These are phyloP conservation scores for Mycena polygramma DNA, from an alignment of 768 basidiomycete genomes.

Conservation along the genomic window DNA sequence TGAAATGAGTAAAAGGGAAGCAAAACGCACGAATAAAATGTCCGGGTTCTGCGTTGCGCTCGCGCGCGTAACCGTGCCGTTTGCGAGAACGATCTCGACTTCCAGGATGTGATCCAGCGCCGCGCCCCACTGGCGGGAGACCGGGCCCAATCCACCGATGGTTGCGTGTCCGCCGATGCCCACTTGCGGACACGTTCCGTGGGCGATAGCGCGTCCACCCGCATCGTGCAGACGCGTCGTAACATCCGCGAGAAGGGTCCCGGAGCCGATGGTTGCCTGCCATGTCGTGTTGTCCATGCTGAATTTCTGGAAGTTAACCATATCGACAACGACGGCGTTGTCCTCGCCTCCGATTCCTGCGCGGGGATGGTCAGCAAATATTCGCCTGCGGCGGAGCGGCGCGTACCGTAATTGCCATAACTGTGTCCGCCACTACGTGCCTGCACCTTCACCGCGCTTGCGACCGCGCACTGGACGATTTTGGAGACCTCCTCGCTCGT, in stretches of 20 bases:
- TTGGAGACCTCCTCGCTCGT: slow-evolving; percentile 32
- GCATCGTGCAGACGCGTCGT: slow-evolving; percentile 36
- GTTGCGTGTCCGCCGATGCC: slow-evolving; percentile 44
- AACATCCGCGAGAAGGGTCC: slow-evolving; percentile 43
- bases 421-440: slow-evolving; percentile 36
- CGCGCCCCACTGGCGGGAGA: slow-evolving; percentile 42
- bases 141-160: slow-evolving; percentile 41
- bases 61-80: slow-evolving; percentile 39
- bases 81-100: slow-evolving; percentile 42
- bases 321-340: slow-evolving; percentile 47
- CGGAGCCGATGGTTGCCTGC: slow-evolving; percentile 42
- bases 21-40: slow-evolving; percentile 39
- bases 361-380: neutral
- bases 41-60: slow-evolving; percentile 42
- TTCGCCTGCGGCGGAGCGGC: neutral
- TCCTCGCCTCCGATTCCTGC: slow-evolving; percentile 44
- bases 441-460: slow-evolving; percentile 38
- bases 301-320: slow-evolving; percentile 43
- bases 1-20: neutral
- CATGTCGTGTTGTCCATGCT: slow-evolving; percentile 43
- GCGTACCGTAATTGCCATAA: slow-evolving; percentile 33
- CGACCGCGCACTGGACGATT: slow-evolving; percentile 40
- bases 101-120: slow-evolving; percentile 45
- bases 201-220: slow-evolving; percentile 43
- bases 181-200: slow-evolving; percentile 49